Evolutionary conservation across 2,329 filamentous ascomycete genomes (phyloP).

Genomic region (Arachnopeziza araneosa): DNA sequence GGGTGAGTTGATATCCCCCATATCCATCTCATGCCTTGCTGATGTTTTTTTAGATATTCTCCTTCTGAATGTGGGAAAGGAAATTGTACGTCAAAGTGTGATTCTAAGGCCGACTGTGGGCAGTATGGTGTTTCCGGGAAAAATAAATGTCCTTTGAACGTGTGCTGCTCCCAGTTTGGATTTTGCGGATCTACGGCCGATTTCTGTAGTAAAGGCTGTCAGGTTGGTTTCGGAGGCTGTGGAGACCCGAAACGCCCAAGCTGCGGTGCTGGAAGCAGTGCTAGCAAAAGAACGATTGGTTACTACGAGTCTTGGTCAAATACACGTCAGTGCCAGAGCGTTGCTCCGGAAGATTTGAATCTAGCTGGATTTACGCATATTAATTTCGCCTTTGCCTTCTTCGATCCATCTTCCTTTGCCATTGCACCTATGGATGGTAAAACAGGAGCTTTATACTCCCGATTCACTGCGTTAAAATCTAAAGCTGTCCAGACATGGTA

Average conservation of each 20-base stretch:
- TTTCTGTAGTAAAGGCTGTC: neutral
- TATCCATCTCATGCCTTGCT: neutral
- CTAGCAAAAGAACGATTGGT: neutral
- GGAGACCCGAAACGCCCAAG: conserved; percentile 1
- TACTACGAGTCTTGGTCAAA: neutral
- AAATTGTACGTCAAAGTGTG: conserved; percentile 19
- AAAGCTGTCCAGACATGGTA: conserved; percentile 5
- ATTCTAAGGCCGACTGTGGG: conserved; percentile 14
- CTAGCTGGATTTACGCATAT: conserved; percentile 17
- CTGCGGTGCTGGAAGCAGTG: conserved; percentile 1
- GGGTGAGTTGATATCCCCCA: neutral
- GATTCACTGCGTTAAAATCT: conserved; percentile 13
- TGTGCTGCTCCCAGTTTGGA: conserved; percentile 18
- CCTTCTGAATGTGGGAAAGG: conserved; percentile 16
- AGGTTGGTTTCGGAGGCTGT: conserved; percentile 4
- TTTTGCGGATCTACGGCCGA: conserved; percentile 34
- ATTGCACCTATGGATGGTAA: conserved; percentile 23
- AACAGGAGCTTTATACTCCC: conserved; percentile 5
- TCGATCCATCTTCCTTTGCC: conserved; percentile 33
- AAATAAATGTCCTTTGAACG: conserved; percentile 12
- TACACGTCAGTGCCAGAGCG: neutral
- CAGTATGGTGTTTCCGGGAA: conserved; percentile 5
- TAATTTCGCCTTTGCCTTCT: conserved; percentile 36
- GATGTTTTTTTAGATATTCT: neutral
- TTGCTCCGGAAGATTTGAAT: neutral